Base-by-base conservation (phyloP, 805 yeast species). In the Priceomyces castillae region DNA sequence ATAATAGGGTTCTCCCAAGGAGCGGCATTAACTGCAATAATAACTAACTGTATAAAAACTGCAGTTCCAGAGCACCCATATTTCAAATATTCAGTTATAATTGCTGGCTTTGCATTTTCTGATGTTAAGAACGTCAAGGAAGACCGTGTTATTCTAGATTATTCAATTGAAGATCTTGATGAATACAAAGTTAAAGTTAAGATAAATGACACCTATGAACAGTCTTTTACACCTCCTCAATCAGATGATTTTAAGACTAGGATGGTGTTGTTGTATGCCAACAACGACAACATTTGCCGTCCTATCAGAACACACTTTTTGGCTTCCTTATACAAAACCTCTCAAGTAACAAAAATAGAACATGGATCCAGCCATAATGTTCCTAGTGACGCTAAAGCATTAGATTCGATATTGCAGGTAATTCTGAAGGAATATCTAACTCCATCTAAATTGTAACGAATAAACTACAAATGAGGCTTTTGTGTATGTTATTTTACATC, bases 1-100 rank as follows among this genome's bases (percentile, higher is more conserved):
- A 54, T 71, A 17, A 51, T 71, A 28, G 76, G 75, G 3, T 71
- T 69, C 42, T 64, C 71, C 19, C 76, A 71, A 48, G 76, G 76
- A 23, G 73, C 73, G 2, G 66, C 69, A 7, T 59, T 70, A 67
- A 50, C 71, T 3, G 54, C 65, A 2, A 52, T 64, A 4, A 40
- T 65, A 6, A 54, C 62, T 40, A 65, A 58, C 39, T 42, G 44
- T 9, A 51, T 67, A 11, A 46, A 48, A 5, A 43, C 45, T 36
- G 46, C 53, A 23, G 30, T 58, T 3, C 67, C 68, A 1, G 34
- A 30, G 2, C 61, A 61, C 36, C 61, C 59, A 3, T 51, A 50
- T 18, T 57, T 69, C 42, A 49, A 56, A 30, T 47, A 67, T 25
- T 56, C 69, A 5, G 43, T 65, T 4, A 46, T 64, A 11, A 50